phyloP scores from a whole-genome alignment of 805 yeast genomes.

The Grigorovia yakushimaensis region DNA sequence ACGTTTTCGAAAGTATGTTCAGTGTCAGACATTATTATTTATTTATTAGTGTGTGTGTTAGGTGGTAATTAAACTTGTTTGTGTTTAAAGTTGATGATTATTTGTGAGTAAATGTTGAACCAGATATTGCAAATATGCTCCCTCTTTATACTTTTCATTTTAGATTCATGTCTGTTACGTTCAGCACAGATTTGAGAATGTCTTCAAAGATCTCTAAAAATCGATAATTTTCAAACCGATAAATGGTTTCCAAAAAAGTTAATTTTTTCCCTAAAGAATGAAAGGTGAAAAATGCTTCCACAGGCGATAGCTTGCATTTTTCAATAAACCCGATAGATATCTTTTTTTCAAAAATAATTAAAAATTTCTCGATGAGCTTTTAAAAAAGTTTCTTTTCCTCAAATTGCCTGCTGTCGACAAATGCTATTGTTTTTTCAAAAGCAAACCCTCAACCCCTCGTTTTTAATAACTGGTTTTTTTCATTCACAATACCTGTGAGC shows the following conservation, averaged over 20 bases:
- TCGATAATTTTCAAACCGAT: neutral
- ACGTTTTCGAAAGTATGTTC: slow-evolving; percentile 93
- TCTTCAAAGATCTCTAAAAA: neutral
- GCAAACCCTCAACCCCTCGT: too few species aligned
- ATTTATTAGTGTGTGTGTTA: neutral
- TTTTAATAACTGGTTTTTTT: too few species aligned
- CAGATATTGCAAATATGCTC: neutral
- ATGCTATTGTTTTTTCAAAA: too few species aligned
- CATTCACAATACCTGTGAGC: too few species aligned
- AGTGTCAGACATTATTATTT: slow-evolving; percentile 33
- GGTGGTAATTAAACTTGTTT: neutral
- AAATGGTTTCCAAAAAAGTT: neutral
- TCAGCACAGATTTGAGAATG: too few species aligned
- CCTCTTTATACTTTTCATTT: neutral
- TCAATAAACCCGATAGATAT: neutral
- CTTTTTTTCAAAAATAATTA: neutral
- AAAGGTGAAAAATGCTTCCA: neutral
- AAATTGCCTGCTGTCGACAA: too few species aligned
- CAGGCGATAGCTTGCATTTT: neutral
- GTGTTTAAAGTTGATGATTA: neutral
- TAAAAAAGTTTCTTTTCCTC: too few species aligned
- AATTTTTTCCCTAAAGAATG: neutral
- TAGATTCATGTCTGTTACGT: neutral
- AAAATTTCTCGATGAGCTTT: neutral
- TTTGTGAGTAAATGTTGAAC: neutral